Conservation (phyloP, 495 filamentous ascomycete genomes). For the Chaetomium cochliodes region DNA sequence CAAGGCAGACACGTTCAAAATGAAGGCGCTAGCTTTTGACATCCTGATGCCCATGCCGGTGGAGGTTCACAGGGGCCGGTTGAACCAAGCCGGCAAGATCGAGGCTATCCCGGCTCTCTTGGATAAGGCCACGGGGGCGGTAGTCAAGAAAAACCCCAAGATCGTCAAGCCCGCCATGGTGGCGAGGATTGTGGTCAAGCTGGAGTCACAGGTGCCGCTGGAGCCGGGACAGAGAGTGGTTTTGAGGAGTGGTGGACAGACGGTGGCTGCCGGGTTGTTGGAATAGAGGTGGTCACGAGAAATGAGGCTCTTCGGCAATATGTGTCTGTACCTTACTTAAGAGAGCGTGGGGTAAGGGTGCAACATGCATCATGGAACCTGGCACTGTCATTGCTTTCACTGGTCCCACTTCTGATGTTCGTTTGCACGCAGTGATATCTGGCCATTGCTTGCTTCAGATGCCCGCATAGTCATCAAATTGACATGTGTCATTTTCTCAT, state of each 20-base stretch:
- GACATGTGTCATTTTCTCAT: background rate
- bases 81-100: constrained; percentile 77
- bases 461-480: background rate
- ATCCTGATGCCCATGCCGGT: constrained; percentile 82
- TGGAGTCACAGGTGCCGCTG: constrained; percentile 73
- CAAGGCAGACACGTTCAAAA: constrained; percentile 66
- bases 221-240: constrained; percentile 77
- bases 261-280: constrained; percentile 81
- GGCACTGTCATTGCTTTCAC: background rate
- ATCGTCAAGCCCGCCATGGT: constrained; percentile 72
- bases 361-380: background rate
- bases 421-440: no score
- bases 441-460: background rate
- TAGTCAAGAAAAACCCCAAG: constrained; percentile 79
- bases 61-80: constrained; percentile 80
- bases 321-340: background rate
- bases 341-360: background rate
- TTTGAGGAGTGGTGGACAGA: constrained; percentile 74
- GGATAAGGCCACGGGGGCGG: constrained; percentile 68
- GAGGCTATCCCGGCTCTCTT: constrained; percentile 65
- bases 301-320: constrained; percentile 24
- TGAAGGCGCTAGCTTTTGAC: constrained; percentile 87
- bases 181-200: constrained; percentile 64
- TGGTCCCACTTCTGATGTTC: background rate
- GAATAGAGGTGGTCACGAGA: constrained; percentile 49